A percentile compares a stretch with the other conserved stretches of the same genome.
Evolutionary conservation across 2,329 filamentous ascomycete species (phyloP).

Genomic region (Emericellopsis atlantica): DNA sequence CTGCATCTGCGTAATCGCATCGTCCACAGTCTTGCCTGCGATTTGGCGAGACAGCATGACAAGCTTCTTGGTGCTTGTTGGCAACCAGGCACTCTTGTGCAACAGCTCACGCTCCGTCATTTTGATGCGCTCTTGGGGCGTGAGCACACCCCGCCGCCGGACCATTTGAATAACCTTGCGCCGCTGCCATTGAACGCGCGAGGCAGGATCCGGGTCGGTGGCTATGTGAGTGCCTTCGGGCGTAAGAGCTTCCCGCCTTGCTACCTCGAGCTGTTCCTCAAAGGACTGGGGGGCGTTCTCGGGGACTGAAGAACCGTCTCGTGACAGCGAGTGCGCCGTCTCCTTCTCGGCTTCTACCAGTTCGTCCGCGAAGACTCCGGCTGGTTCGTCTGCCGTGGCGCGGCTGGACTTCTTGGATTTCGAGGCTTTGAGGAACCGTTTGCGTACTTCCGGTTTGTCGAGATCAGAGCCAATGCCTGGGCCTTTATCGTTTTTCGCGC

Average conservation of each 20-base stretch:
- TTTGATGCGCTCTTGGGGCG: conserved; percentile 53
- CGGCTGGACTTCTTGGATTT: too few relatives aligned
- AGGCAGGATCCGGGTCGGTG: conserved; percentile 63
- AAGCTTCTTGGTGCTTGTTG: conserved; percentile 87
- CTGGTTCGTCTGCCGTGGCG: too few relatives aligned
- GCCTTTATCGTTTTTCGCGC: too few relatives aligned
- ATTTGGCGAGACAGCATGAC: conserved; percentile 79
- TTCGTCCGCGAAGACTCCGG: too few relatives aligned
- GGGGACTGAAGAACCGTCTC: not conserved
- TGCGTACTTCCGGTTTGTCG: too few relatives aligned
- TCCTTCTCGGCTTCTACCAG: too few relatives aligned
- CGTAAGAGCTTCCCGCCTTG: conserved; percentile 39
- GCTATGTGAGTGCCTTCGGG: conserved; percentile 20
- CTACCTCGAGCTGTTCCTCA: conserved; percentile 5
- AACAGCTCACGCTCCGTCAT: conserved; percentile 43
- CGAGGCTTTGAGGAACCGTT: too few relatives aligned
- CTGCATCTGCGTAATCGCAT: conserved; percentile 88
- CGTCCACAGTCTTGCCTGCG: conserved; percentile 82
- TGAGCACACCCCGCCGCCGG: conserved; percentile 37
- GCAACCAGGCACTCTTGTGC: conserved; percentile 57
- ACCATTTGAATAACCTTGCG: conserved; percentile 74
- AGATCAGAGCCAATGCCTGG: too few relatives aligned
- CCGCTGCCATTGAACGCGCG: conserved; percentile 64
- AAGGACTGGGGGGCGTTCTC: not conserved
- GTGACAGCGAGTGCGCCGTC: too few relatives aligned